phyloP scores from a whole-genome alignment of 306 rosid genomes.

The Fragaria ananassa region DNA sequence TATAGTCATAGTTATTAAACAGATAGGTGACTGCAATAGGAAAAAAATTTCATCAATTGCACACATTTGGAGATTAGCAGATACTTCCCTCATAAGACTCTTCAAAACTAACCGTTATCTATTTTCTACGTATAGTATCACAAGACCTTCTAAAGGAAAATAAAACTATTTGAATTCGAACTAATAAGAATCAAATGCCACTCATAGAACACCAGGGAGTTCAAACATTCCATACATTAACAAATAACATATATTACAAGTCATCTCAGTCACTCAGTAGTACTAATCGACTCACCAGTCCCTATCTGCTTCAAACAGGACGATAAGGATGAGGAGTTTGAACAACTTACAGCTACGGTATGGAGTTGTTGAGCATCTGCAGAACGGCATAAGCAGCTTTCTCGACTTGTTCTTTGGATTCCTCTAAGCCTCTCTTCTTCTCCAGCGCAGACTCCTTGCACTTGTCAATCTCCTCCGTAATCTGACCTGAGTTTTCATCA shows the following conservation, averaged over 20 bases:
- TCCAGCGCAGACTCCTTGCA: slow-evolving; percentile 53
- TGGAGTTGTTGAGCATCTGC: slow-evolving; percentile 49
- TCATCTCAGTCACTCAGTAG: neutral
- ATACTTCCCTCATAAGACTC: slow-evolving; percentile 31
- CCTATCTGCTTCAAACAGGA: neutral
- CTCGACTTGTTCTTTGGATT: slow-evolving; percentile 66
- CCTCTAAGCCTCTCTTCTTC: slow-evolving; percentile 60
- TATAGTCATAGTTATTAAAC: slow-evolving; percentile 48
- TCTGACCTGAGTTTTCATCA: slow-evolving; percentile 54
- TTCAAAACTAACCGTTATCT: neutral
- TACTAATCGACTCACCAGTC: neutral
- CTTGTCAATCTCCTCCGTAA: slow-evolving; percentile 67
- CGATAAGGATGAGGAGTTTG: neutral
- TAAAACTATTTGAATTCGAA: neutral
- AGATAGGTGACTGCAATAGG: slow-evolving; percentile 35
- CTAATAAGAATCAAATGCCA: neutral
- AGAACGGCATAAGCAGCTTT: slow-evolving; percentile 76
- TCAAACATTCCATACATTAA: neutral
- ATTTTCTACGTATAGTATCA: neutral
- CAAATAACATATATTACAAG: neutral
- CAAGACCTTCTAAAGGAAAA: neutral
- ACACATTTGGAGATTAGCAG: slow-evolving; percentile 57
- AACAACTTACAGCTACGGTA: slow-evolving; percentile 33
- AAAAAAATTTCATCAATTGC: slow-evolving; percentile 51
- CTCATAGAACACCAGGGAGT: neutral